These are phyloP conservation scores for Nothophoma quercina DNA, from an alignment of 2,329 filamentous ascomycete species.

Conservation along the genomic window DNA sequence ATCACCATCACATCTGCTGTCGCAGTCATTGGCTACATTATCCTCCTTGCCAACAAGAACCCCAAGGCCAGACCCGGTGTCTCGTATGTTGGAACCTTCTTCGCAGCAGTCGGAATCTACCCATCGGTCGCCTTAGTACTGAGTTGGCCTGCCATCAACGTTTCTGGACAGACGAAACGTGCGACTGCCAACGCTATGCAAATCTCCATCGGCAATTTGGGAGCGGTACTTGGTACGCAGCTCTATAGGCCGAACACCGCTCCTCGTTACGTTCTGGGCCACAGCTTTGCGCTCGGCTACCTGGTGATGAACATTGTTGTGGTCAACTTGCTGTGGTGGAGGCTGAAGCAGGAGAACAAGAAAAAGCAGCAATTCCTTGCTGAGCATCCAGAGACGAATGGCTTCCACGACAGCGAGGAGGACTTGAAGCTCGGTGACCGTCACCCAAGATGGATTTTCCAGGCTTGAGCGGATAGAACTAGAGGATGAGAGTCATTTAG, in stretches of 20 bases:
- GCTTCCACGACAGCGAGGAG: conserved; percentile 41
- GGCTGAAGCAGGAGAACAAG: conserved; percentile 44
- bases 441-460: conserved; percentile 49
- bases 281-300: conserved; percentile 48
- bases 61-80: conserved; percentile 44
- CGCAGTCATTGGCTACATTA: conserved; percentile 50
- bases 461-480: conserved; percentile 28
- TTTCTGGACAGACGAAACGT: conserved; percentile 62
- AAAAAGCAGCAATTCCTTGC: conserved; percentile 36
- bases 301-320: conserved; percentile 43
- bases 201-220: conserved; percentile 59
- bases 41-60: conserved; percentile 46
- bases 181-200: conserved; percentile 59
- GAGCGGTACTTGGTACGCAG: conserved; percentile 50
- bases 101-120: conserved; percentile 51
- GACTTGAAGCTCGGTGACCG: conserved; percentile 43
- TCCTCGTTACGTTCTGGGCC: conserved; percentile 47
- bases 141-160: conserved; percentile 62
- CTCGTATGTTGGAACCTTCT: conserved; percentile 48
- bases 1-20: conserved; percentile 43
- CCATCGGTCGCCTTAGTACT: conserved; percentile 51
- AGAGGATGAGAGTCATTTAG: no score
- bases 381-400: conserved; percentile 35
- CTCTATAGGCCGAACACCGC: conserved; percentile 45
- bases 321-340: conserved; percentile 38